Conservation (phyloP, 2,329 filamentous ascomycete genomes). For the Hymenoscyphus infarciens region DNA sequence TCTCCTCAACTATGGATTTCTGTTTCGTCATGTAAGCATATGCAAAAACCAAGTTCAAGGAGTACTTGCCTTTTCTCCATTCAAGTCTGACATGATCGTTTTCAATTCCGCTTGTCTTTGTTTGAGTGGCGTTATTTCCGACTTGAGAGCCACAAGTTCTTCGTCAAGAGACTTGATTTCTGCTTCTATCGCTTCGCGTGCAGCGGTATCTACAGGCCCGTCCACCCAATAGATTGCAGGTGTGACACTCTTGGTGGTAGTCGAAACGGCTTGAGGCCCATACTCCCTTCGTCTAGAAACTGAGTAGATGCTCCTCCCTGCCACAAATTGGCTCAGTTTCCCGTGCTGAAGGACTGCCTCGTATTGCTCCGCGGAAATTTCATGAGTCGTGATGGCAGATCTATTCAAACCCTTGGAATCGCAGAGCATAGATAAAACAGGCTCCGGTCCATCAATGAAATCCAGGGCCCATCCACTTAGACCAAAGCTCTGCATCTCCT, state of each 20-base stretch:
- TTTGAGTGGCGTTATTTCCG: slow-evolving; percentile 18
- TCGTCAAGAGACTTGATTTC: slow-evolving; percentile 39
- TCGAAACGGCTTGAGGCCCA: slow-evolving; percentile 68
- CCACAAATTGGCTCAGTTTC: slow-evolving; percentile 64
- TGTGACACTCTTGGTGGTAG: slow-evolving; percentile 57
- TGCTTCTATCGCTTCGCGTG: slow-evolving; percentile 58
- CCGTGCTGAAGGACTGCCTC: slow-evolving; percentile 56
- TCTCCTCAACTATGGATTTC: slow-evolving; percentile 49
- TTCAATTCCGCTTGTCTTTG: slow-evolving; percentile 39
- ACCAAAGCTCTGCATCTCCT: slow-evolving; percentile 56
- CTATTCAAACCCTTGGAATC: slow-evolving; percentile 65
- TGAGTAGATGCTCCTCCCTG: slow-evolving; percentile 59
- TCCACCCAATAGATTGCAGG: slow-evolving; percentile 71
- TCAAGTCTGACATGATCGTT: slow-evolving; percentile 27
- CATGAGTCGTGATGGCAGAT: slow-evolving; percentile 60
- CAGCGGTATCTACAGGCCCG: slow-evolving; percentile 66
- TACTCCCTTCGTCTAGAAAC: slow-evolving; percentile 76
- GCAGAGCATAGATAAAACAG: slow-evolving; percentile 86
- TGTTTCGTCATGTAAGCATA: neutral
- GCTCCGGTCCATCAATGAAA: slow-evolving; percentile 72
- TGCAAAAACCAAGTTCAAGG: neutral
- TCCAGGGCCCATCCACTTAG: slow-evolving; percentile 80
- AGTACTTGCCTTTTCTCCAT: slow-evolving; percentile 41
- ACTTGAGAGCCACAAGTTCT: slow-evolving; percentile 31
- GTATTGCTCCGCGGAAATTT: slow-evolving; percentile 66